Conservation (phyloP, 257 asterid species). For the Paulownia fortunei region DNA sequence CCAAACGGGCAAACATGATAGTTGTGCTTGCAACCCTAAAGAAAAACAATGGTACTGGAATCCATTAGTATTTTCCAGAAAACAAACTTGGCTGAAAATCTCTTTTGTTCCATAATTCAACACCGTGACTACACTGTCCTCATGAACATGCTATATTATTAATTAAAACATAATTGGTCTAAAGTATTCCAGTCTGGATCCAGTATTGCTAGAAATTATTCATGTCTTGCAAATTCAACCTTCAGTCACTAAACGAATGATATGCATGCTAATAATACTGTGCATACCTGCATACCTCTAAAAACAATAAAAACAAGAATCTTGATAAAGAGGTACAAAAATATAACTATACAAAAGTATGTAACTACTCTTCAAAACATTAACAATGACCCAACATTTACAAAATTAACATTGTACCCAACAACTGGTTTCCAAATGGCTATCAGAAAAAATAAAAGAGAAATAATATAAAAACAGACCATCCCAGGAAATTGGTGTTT, state of each 20-base stretch:
- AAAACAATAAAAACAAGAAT: neutral
- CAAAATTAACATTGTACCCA: neutral
- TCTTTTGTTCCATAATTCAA: neutral
- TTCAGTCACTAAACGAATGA: too few species aligned
- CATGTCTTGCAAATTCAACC: too few species aligned
- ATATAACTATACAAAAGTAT: neutral
- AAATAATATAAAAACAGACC: slow-evolving; percentile 39
- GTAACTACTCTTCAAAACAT: neutral
- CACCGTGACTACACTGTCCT: neutral
- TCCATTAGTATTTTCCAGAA: neutral
- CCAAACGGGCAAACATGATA: neutral
- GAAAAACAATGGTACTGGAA: neutral
- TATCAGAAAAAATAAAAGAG: neutral
- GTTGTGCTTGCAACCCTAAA: neutral
- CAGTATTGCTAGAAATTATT: neutral
- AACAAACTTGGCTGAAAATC: neutral
- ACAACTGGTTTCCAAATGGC: neutral
- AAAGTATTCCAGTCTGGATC: neutral
- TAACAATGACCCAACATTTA: too few species aligned
- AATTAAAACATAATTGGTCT: neutral
- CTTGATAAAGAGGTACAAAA: neutral
- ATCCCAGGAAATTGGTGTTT: slow-evolving; percentile 74
- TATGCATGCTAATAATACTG: neutral
- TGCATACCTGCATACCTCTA: too few species aligned
- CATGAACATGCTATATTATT: neutral